Conservation (phyloP, 345 rosid species). For the Cardiospermum halicacabum region DNA sequence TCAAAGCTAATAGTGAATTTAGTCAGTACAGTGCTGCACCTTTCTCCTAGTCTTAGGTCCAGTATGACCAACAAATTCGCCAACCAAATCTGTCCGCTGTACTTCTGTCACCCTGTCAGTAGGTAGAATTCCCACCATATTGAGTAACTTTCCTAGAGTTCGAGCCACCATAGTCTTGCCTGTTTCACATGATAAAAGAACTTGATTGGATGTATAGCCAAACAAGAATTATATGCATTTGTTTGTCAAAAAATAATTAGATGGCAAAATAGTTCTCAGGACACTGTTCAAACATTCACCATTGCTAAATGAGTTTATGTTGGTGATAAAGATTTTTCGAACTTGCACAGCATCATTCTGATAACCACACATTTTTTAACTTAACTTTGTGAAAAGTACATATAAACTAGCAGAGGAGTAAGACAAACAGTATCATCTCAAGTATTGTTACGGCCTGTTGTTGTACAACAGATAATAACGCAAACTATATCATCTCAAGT, state of each 20-base stretch:
- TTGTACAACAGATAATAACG: too few relatives aligned
- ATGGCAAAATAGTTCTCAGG: neutral
- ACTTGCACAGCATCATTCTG: too few relatives aligned
- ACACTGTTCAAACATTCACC: neutral
- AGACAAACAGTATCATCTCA: too few relatives aligned
- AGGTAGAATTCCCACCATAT: conserved; percentile 89
- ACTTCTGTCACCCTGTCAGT: conserved; percentile 87
- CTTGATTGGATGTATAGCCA: neutral
- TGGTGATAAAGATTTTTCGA: neutral
- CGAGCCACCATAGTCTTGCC: conserved; percentile 99
- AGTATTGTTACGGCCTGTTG: too few relatives aligned
- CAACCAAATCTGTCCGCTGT: conserved; percentile 96
- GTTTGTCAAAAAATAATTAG: neutral
- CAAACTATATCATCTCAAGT: too few relatives aligned
- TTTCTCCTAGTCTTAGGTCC: conserved; percentile 96
- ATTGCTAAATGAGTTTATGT: neutral
- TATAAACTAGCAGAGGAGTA: too few relatives aligned
- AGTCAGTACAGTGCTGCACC: conserved; percentile 33
- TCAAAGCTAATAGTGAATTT: neutral
- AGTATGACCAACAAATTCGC: conserved; percentile 97
- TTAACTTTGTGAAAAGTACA: too few relatives aligned
- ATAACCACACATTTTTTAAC: too few relatives aligned
- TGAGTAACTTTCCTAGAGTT: conserved; percentile 82
- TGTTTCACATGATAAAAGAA: conserved; percentile 23
- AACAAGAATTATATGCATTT: neutral